These are phyloP conservation scores for Aureobasidium vineae DNA, from an alignment of 2,329 filamentous ascomycete species.

Conservation along the genomic window DNA sequence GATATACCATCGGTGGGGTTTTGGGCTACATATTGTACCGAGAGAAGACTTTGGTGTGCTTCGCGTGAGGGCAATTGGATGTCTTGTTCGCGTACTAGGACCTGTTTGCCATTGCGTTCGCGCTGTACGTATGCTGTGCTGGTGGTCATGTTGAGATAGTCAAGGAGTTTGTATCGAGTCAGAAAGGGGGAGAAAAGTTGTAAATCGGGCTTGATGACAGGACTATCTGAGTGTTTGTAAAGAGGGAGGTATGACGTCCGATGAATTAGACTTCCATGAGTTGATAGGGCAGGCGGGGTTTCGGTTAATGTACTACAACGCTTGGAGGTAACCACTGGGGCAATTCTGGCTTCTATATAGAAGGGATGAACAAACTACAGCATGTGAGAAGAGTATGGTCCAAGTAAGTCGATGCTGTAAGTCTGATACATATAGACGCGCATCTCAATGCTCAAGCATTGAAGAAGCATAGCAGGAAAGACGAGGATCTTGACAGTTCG, in stretches of 20 bases:
- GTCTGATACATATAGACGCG: background rate
- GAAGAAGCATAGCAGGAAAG: no score
- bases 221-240: background rate
- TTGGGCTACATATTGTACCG: conserved; percentile 52
- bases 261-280: background rate
- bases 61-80: background rate
- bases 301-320: background rate
- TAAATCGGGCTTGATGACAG: background rate
- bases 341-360: no score
- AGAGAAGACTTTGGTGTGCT: conserved; percentile 43
- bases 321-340: no score
- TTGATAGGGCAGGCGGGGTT: background rate
- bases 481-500: no score
- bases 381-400: no score
- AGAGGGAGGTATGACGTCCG: background rate
- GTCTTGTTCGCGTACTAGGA: background rate
- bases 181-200: background rate
- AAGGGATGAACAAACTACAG: no score
- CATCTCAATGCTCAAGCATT: no score
- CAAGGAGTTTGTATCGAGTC: background rate
- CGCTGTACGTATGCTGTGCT: background rate
- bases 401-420: no score
- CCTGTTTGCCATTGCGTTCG: conserved; percentile 5
- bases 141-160: background rate
- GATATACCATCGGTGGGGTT: conserved; percentile 55